These are phyloP conservation scores for Penicillium sp. DNA, from an alignment of 2,329 filamentous ascomycete genomes.

Conservation along the genomic window DNA sequence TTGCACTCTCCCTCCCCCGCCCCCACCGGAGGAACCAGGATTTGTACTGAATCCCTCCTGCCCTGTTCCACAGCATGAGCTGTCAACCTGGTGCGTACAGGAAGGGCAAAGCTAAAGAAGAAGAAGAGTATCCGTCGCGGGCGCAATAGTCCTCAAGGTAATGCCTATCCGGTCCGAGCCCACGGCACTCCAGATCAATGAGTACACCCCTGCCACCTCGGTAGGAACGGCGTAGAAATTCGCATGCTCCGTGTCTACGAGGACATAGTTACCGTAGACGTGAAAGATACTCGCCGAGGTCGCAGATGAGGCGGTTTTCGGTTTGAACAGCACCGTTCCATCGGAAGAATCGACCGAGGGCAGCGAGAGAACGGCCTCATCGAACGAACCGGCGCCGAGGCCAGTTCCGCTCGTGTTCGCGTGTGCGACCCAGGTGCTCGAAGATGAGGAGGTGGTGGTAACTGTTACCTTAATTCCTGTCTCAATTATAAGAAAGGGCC, in stretches of 20 bases:
- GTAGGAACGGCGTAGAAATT: slow-evolving; percentile 12
- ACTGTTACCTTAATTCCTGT: background rate
- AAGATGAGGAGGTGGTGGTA: background rate
- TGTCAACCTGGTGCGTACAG: too few relatives aligned
- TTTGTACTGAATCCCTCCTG: too few relatives aligned
- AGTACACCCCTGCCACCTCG: background rate
- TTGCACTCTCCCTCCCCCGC: too few relatives aligned
- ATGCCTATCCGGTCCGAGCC: slow-evolving; percentile 1
- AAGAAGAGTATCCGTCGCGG: slow-evolving; percentile 7
- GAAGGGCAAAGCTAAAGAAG: too few relatives aligned
- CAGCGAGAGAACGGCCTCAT: background rate
- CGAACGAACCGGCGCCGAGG: background rate
- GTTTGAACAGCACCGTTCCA: background rate
- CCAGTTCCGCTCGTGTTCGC: background rate
- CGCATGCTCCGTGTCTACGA: background rate
- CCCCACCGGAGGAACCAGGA: too few relatives aligned
- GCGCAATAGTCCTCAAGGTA: slow-evolving; percentile 9
- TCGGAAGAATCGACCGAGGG: background rate
- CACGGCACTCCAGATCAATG: background rate
- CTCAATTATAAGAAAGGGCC: background rate
- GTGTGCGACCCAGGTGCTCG: slow-evolving; percentile 9
- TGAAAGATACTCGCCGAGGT: background rate
- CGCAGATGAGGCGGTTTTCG: background rate
- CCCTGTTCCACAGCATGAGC: too few relatives aligned
- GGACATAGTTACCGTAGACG: slow-evolving; percentile 10